These are phyloP conservation scores for Bruguiera hainesii DNA, from an alignment of 441 rosid genomes.

Conservation along the genomic window DNA sequence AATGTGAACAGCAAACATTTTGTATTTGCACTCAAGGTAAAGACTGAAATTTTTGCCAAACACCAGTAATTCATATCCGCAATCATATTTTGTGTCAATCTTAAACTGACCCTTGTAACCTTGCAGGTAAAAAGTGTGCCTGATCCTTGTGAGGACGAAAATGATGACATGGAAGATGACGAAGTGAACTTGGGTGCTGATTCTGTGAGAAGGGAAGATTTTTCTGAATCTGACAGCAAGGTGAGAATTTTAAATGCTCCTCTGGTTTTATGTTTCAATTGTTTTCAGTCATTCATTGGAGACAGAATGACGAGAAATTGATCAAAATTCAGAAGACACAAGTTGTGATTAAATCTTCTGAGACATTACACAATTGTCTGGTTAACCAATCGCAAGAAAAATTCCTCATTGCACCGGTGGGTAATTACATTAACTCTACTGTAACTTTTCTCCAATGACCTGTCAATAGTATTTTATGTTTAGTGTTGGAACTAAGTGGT, in stretches of 20 bases:
- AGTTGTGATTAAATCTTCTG: neutral
- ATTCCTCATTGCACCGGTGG: slow-evolving; percentile 55
- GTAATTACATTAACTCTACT: slow-evolving; percentile 38
- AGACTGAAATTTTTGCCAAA: slow-evolving; percentile 10
- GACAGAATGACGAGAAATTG: too few relatives aligned
- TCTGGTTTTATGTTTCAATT: slow-evolving; percentile 9
- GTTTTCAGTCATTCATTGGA: neutral
- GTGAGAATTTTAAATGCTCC: slow-evolving; percentile 29
- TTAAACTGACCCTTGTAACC: slow-evolving; percentile 16
- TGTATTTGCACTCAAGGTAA: slow-evolving; percentile 80
- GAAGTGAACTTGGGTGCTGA: slow-evolving; percentile 61
- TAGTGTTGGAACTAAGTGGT: slow-evolving; percentile 16
- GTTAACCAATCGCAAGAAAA: slow-evolving; percentile 53
- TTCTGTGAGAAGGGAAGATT: slow-evolving; percentile 48
- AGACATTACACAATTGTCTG: slow-evolving; percentile 35
- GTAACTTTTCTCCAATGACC: too few relatives aligned
- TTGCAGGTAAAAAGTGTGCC: slow-evolving; percentile 91
- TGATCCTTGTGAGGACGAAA: slow-evolving; percentile 95
- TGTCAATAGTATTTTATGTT: neutral
- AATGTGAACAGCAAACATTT: slow-evolving; percentile 96
- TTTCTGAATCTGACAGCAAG: slow-evolving; percentile 80
- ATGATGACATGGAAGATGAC: slow-evolving; percentile 60
- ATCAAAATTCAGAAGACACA: too few relatives aligned
- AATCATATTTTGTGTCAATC: neutral
- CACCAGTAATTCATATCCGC: neutral